Evolutionary conservation across 1,284 basidiomycete species (phyloP).

Genomic region (Sporisorium sorghi): DNA sequence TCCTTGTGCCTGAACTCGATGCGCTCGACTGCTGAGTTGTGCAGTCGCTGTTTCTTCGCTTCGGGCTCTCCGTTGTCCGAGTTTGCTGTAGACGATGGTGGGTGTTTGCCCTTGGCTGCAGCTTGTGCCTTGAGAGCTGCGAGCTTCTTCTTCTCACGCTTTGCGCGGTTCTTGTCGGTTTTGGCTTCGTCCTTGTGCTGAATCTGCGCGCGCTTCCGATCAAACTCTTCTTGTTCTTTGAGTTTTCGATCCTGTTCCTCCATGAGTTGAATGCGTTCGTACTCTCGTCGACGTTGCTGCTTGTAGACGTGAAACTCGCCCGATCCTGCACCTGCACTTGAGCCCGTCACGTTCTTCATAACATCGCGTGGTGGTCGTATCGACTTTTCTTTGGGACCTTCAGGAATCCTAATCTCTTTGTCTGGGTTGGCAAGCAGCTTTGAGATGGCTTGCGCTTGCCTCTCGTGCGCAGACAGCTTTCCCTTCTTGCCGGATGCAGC

Average conservation of each 20-base stretch:
- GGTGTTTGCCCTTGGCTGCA: conserved; percentile 29
- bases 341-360: conserved; percentile 81
- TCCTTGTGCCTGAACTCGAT: conserved; percentile 34
- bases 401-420: conserved; percentile 54
- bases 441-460: conserved; percentile 60
- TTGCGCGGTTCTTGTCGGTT: conserved; percentile 64
- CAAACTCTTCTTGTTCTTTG: conserved; percentile 54
- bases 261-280: conserved; percentile 90
- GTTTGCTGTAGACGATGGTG: neutral
- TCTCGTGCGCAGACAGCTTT: conserved; percentile 55
- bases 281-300: conserved; percentile 90
- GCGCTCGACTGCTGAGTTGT: conserved; percentile 27
- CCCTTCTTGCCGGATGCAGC: conserved; percentile 18
- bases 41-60: conserved; percentile 34
- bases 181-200: conserved; percentile 68
- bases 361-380: conserved; percentile 63
- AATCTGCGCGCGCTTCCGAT: conserved; percentile 30
- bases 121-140: conserved; percentile 47
- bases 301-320: conserved; percentile 88
- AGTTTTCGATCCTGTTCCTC: conserved; percentile 75
- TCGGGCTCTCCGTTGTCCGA: conserved; percentile 19
- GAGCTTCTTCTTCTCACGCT: conserved; percentile 62
- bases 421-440: conserved; percentile 62
- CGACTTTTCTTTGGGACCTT: conserved; percentile 43
- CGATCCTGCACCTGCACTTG: conserved; percentile 67